Evolutionary conservation across 345 rosid species (phyloP), one percentile per base, ranked within the genome.

Genomic region (Hibiscus tridactylites): DNA sequence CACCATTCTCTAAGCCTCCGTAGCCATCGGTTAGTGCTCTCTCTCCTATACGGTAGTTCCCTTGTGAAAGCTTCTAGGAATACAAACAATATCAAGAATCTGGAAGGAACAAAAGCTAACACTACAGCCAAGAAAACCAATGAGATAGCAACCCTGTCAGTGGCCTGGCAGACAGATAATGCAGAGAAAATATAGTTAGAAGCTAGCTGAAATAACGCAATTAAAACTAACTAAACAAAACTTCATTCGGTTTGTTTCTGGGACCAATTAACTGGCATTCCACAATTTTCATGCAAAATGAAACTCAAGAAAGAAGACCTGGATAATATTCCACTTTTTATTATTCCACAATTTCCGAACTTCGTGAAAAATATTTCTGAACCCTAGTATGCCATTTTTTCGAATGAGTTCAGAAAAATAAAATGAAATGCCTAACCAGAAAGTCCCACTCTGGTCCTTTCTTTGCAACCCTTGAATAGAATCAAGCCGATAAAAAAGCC

Each of bases 1-100:
- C 96, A 94, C 98, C 98, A 91, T 71, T 94, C 98, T 78, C 90
- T 84, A 57, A 90, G n/a, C 75, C 95, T 86, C 73, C 97, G 81
- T 67, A 85, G 69, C 75, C 71, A 73, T 78, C 89, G 81, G 54
- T 83, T 82, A 62, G 83, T 82, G 87, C 96, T 94, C 76, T 86
- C 93, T 83, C 78, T 91, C 86, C 97, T 81, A 65, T 68, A 84
- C 7, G 90, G 86, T 75, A 86, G 76, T 76, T 90, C 88, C 87
- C 98, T 81, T 0, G 96, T 91, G 82, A 87, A 94, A 60, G 82
- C 82, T 81, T 94, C 98, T 15, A 88, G 62, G 77, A 85, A 90
- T 72, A 77, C 79, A 24, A 84, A 16, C 74, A 88, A 76, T 72
- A 87, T 42, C 29, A 85, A 15, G 83, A 80, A 80, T 77, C 79